These are phyloP conservation scores for Xylariaceae sp. DNA, from an alignment of 2,329 filamentous ascomycete species.

Conservation along the genomic window DNA sequence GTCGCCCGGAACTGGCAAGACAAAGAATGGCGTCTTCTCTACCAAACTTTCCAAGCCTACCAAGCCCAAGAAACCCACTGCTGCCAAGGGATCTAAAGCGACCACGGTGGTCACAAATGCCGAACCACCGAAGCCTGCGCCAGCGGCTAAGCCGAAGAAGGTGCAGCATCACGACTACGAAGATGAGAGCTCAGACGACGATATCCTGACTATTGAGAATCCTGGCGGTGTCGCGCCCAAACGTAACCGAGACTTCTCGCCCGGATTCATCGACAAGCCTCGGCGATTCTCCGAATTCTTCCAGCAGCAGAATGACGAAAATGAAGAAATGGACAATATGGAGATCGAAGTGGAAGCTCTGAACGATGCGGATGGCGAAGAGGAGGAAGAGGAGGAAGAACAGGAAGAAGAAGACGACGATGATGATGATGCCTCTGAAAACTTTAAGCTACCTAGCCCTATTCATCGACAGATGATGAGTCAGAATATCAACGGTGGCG, in stretches of 20 bases:
- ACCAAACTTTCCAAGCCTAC: slow-evolving; percentile 25
- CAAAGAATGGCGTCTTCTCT: slow-evolving; percentile 2
- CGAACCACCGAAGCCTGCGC: slow-evolving; percentile 17
- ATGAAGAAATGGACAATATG: slow-evolving; percentile 31
- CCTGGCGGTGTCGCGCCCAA: slow-evolving; percentile 43
- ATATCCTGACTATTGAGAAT: slow-evolving; percentile 55
- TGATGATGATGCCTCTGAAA: slow-evolving; percentile 35
- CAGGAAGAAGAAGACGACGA: slow-evolving; percentile 29
- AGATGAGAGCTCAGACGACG: slow-evolving; percentile 51
- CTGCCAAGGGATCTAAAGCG: slow-evolving; percentile 18
- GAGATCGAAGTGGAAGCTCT: slow-evolving; percentile 39
- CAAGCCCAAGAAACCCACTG: slow-evolving; percentile 25
- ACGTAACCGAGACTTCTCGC: slow-evolving; percentile 41
- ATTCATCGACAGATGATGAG: slow-evolving; percentile 37
- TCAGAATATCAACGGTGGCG: slow-evolving; percentile 21
- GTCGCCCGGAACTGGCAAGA: slow-evolving; percentile 19
- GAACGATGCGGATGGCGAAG: slow-evolving; percentile 43
- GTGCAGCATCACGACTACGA: slow-evolving; percentile 30
- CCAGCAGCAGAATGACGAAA: slow-evolving; percentile 38
- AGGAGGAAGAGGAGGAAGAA: slow-evolving; percentile 15
- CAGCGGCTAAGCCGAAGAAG: slow-evolving; percentile 20
- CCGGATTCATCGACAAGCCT: slow-evolving; percentile 39
- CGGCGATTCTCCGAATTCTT: slow-evolving; percentile 51
- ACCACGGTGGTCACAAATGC: slow-evolving; percentile 20
- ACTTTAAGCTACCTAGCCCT: slow-evolving; percentile 50